Evolutionary conservation across 352 stramenopile species (phyloP).

Genomic region (Phytopythium ostracodes): DNA sequence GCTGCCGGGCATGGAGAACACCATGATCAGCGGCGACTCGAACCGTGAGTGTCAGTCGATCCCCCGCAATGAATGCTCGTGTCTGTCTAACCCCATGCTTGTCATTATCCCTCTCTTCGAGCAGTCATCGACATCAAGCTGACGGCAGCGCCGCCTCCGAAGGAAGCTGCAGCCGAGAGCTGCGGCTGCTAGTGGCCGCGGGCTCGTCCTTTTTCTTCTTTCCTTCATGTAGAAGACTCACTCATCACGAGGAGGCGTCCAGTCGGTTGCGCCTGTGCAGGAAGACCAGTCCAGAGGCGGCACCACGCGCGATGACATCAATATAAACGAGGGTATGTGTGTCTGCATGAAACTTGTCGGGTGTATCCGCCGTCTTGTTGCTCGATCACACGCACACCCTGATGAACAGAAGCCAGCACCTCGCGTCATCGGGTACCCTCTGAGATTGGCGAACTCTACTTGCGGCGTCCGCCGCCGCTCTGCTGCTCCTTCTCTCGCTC

Average conservation of each 20-base stretch:
- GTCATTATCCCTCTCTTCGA: neutral
- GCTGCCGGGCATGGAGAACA: conserved; percentile 95
- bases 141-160: conserved; percentile 69
- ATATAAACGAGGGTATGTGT: conserved; percentile 11
- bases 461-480: conserved; percentile 37
- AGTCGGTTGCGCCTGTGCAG: conserved; percentile 14
- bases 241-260: conserved; percentile 13
- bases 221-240: conserved; percentile 9
- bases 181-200: conserved; percentile 54
- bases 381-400: neutral
- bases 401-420: neutral
- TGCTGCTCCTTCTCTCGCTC: conserved; percentile 79
- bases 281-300: conserved; percentile 15
- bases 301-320: conserved; percentile 2
- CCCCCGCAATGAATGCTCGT: neutral
- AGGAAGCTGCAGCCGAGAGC: conserved; percentile 63
- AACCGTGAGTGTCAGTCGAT: conserved; percentile 51
- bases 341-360: neutral
- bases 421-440: no score
- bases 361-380: neutral
- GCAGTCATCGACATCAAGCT: conserved; percentile 89
- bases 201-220: neutral
- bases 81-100: neutral
- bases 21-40: conserved; percentile 80
- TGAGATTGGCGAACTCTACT: conserved; percentile 45